phyloP scores from a whole-genome alignment of 345 rosid species.

The Melastoma malabathricum region DNA sequence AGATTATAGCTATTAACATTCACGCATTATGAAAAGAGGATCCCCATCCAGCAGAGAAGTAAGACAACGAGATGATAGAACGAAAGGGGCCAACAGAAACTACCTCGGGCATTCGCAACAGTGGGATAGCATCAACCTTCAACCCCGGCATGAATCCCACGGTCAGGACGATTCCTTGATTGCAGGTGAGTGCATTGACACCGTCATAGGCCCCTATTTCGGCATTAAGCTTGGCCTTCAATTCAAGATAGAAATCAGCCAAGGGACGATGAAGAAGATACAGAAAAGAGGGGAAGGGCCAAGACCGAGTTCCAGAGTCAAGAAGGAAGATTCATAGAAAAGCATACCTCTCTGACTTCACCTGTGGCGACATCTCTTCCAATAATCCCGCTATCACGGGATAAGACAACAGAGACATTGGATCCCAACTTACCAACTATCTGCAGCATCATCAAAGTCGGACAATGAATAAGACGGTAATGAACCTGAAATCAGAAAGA shows the following conservation, averaged over 20 bases:
- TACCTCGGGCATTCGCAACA: conserved; percentile 23
- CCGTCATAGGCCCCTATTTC: conserved; percentile 1
- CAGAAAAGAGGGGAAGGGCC: neutral
- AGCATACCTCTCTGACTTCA: conserved; percentile 55
- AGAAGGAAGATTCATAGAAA: neutral
- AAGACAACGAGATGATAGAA: neutral
- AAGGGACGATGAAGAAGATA: neutral
- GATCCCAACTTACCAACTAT: conserved; percentile 25
- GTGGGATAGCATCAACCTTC: conserved; percentile 58
- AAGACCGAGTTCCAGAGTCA: neutral
- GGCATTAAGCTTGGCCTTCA: conserved; percentile 28
- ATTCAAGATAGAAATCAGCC: neutral
- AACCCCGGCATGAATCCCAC: conserved; percentile 77
- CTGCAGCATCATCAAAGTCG: conserved; percentile 14
- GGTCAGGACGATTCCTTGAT: conserved; percentile 37
- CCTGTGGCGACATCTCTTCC: conserved; percentile 35
- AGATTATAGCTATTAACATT: too few relatives aligned
- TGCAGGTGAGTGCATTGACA: conserved; percentile 2
- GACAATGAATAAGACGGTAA: neutral
- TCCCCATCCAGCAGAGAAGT: too few relatives aligned
- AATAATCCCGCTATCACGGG: conserved; percentile 31
- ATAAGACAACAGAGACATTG: conserved; percentile 28
- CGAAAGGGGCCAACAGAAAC: neutral
- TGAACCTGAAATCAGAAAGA: neutral
- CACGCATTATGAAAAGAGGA: too few relatives aligned